Evolutionary conservation across 495 filamentous ascomycete species (phyloP), one percentile per base, ranked within the genome.

Genomic region (Daldinia concentrica): DNA sequence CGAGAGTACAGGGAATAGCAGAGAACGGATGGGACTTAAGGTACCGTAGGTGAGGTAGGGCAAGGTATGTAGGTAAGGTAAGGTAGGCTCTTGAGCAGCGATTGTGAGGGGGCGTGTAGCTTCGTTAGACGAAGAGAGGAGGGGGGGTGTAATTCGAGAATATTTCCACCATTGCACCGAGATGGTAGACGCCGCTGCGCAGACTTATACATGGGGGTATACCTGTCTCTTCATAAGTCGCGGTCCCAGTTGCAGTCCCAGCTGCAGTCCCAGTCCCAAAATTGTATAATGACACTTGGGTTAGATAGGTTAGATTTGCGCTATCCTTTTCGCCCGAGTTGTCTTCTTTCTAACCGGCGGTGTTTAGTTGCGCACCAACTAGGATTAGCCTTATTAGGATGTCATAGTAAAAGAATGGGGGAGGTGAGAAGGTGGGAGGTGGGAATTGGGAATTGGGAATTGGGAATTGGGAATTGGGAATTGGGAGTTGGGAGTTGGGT

Each of bases 111-210:
- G 62, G 71, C 4, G 71, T 62, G 71, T 69, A 30, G 59, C 55
- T 68, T 68, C 9, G 50, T 22, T 45, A 37, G 55, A 62, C 27
- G 60, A 64, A 41, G 45, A 67, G 58, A 67, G 61, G 61, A 62
- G 69, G 61, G 57, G 64, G 69, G 60, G 62, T 57, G 60, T n/a
- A 58, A 39, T 64, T 55, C 12, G 24, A 61, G 43, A 36, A 36
- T 58, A 66, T 69, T 63, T 64, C 66, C 66, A 66, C 71, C 58
- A 58, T 73, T 69, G 66, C 71, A 69, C 71, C 62, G 71, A 73
- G 58, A 69, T 61, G 55, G 58, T 60, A 66, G 61, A 45, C n/a
- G 50, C 19, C 39, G 11, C 12, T 55, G 54, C 11, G 36, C 24
- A 43, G 6, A 15, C 39, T 55, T 45, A 58, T 39, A 37, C 51